A percentile compares a stretch with the other conserved stretches of the same genome.
Conservation (phyloP, 2,329 filamentous ascomycete species). For the Microsporum ferrugineum region DNA sequence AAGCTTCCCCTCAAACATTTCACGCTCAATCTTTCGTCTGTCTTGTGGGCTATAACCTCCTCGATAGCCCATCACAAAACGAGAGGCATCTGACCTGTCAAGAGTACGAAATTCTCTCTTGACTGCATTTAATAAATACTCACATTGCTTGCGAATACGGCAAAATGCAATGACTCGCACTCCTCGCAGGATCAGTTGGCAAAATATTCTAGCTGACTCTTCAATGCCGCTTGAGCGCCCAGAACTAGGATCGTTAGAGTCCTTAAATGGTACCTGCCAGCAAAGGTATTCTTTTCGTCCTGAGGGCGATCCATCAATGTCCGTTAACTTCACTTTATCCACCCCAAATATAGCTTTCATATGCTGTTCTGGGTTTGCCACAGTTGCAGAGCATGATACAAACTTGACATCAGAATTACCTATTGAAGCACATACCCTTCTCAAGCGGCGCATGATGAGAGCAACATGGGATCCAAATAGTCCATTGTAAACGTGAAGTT, state of each 20-base stretch:
- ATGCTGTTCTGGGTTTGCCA: conserved; percentile 82
- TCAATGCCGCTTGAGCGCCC: conserved; percentile 71
- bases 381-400: conserved; percentile 90
- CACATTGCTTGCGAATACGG: conserved; percentile 75
- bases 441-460: conserved; percentile 81
- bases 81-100: conserved; percentile 61
- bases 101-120: conserved; percentile 63
- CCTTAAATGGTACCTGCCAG: conserved; percentile 95
- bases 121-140: conserved; percentile 68
- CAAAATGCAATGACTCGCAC: conserved; percentile 91
- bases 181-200: conserved; percentile 74
- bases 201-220: conserved; percentile 84
- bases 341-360: conserved; percentile 93
- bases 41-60: conserved; percentile 92
- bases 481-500: conserved; percentile 93
- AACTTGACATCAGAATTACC: conserved; percentile 81
- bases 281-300: conserved; percentile 90
- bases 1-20: conserved; percentile 95
- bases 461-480: conserved; percentile 89
- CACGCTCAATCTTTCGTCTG: conserved; percentile 71
- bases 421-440: conserved; percentile 77
- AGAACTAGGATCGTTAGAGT: conserved; percentile 73
- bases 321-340: conserved; percentile 65
- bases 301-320: conserved; percentile 86
- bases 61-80: conserved; percentile 85